Evolutionary conservation across 108 stramenopile genomes (phyloP).

Genomic region (Schizochytrium sp.): DNA sequence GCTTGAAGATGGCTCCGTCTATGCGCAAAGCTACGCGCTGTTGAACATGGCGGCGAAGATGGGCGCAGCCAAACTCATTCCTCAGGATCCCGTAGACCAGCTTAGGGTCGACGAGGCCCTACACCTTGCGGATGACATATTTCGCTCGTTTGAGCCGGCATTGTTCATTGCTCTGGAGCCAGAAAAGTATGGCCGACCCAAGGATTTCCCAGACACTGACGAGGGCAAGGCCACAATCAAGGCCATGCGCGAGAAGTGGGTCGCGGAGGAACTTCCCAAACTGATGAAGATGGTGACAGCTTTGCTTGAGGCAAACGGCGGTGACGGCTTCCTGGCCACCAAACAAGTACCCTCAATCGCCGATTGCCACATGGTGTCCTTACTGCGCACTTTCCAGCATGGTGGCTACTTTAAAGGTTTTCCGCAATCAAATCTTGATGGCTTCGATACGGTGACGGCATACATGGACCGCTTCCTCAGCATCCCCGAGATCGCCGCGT

Average conservation of each 20-base stretch:
- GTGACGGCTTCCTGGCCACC: slow-evolving; percentile 23
- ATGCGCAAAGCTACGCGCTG: slow-evolving; percentile 52
- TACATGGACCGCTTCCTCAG: background rate
- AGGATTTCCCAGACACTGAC: slow-evolving; percentile 37
- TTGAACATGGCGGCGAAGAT: slow-evolving; percentile 45
- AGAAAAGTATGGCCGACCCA: slow-evolving; percentile 46
- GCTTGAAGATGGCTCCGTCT: slow-evolving; percentile 22
- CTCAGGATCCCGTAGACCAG: background rate
- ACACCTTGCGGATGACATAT: slow-evolving; percentile 53
- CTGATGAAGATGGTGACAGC: slow-evolving; percentile 36
- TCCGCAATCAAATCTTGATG: slow-evolving; percentile 46
- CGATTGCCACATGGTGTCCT: slow-evolving; percentile 48
- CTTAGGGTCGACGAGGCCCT: slow-evolving; percentile 54
- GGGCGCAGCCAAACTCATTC: slow-evolving; percentile 23
- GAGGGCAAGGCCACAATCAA: slow-evolving; percentile 49
- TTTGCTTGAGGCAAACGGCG: slow-evolving; percentile 39
- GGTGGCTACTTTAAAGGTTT: slow-evolving; percentile 57
- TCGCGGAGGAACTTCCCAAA: slow-evolving; percentile 47
- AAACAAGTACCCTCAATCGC: slow-evolving; percentile 49
- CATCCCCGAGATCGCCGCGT: background rate
- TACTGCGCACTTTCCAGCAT: slow-evolving; percentile 33
- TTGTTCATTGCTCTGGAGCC: slow-evolving; percentile 53
- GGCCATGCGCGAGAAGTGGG: slow-evolving; percentile 40
- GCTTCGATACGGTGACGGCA: slow-evolving; percentile 33
- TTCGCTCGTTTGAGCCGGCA: slow-evolving; percentile 39